Evolutionary conservation across 2,329 filamentous ascomycete species (phyloP), one percentile per base, ranked within the genome.

Genomic region (Clathrospora elynae): DNA sequence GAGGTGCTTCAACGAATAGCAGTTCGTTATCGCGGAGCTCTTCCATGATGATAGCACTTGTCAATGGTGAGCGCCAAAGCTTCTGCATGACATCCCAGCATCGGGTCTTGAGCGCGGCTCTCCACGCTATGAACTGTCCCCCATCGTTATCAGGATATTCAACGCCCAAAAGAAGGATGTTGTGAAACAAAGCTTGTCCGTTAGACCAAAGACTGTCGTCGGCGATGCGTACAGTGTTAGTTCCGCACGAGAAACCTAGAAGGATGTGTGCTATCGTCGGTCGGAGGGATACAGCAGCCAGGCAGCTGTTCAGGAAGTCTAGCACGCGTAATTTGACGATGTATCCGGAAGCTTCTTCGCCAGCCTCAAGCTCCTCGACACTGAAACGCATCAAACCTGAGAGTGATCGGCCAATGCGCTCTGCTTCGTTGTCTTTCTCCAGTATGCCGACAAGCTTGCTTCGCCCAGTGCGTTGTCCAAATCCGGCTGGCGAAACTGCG

Each of bases 181-280:
- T 81, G 72, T 99, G 92, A 64, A 99, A 90, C 10, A 99, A 75
- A 0, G 93, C 92, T 13, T 79, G 80, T 10, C 83, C 81, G 11
- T 81, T 76, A 9, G 84, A 81, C 68, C 96, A 95, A 2, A 87
- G 72, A 33, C 90, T 81, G 18, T 84, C 80, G 1, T 83, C 73
- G 35, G 86, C 79, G 20, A 93, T 74, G 16, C 83, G 83, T 2
- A 97, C 75, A 7, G 80, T 79, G 50, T 84, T 85, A 23, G 86
- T 81, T 29, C 84, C 82, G 59, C 90, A 95, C 42, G 81, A 81
- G 67, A 99, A 96, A 0, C 93, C 93, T 4, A 99, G 82, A 2
- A 99, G 76, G 31, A 95, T 78, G 68, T 99, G 95, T 0, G 92
- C 93, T 55, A 99, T 85, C 2, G 87, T 95, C 4, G 93, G 91